Percentiles rank a stretch among this genome's conserved stretches.
These are phyloP conservation scores for Excoecaria cochinchinensis DNA, from an alignment of 345 rosid species.

Conservation along the genomic window DNA sequence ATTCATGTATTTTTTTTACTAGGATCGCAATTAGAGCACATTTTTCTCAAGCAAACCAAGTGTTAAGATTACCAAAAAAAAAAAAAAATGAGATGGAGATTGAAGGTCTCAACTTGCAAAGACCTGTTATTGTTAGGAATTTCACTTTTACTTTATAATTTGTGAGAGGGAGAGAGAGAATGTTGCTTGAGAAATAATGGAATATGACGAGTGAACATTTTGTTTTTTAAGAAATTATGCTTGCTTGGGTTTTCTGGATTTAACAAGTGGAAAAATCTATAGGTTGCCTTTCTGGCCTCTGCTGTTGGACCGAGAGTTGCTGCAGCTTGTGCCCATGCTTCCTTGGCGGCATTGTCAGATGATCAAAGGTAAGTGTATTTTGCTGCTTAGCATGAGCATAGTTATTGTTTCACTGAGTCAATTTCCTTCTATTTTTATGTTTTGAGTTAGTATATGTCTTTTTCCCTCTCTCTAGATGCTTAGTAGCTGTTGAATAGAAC, in stretches of 20 bases:
- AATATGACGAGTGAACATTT: background rate
- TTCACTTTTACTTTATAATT: background rate
- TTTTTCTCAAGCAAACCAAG: background rate
- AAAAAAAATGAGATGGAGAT: background rate
- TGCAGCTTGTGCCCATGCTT: conserved; percentile 97
- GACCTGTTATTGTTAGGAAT: background rate
- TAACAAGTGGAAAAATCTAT: conserved; percentile 24
- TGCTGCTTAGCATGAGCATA: background rate
- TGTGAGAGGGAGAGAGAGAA: background rate
- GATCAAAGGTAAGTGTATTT: conserved; percentile 62
- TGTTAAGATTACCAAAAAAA: no score
- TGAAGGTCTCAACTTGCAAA: background rate
- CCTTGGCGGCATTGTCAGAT: conserved; percentile 70
- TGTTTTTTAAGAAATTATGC: background rate
- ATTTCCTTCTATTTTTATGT: background rate
- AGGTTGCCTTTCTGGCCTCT: conserved; percentile 97
- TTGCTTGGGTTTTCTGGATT: conserved; percentile 12
- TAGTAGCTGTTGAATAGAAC: background rate
- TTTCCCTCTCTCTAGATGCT: background rate
- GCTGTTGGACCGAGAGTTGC: conserved; percentile 99
- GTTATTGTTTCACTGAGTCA: background rate
- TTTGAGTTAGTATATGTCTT: background rate
- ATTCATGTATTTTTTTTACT: background rate
- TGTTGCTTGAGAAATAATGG: background rate
- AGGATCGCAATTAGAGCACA: background rate